Evolutionary conservation across 176 grass and related monocot genomes (phyloP), one percentile per base, ranked within the genome.

Genomic region (Zizania latifolia): DNA sequence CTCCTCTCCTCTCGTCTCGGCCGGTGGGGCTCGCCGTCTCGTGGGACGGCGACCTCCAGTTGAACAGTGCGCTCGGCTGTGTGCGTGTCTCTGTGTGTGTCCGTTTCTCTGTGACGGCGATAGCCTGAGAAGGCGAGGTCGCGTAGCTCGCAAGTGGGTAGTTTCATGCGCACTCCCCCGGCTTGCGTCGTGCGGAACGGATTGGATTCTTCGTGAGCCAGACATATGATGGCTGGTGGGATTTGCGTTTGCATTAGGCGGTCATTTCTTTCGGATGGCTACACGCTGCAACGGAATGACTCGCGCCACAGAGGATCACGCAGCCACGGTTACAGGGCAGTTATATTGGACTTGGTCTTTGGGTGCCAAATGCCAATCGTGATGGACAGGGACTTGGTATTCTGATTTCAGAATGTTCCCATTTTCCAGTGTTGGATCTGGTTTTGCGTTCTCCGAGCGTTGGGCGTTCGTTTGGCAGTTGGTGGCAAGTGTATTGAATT

Each of bases 311-410:
- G n/a, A n/a, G n/a, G n/a, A n/a, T n/a, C n/a, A n/a, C n/a, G n/a
- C n/a, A n/a, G n/a, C n/a, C n/a, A n/a, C n/a, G n/a, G n/a, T n/a
- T n/a, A n/a, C n/a, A n/a, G n/a, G n/a, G 85, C 79, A 83, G 80
- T 83, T 87, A 78, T 78, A 16, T 61, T 78, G 80, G 85, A 87
- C 85, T 43, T 27, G 68, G 85, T 82, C 78, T 55, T 17, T 2
- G 36, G 17, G 29, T 26, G 34, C 24, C n/a, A n/a, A n/a, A n/a
- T n/a, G n/a, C n/a, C 40, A 41, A 74, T 26, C 17, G 71, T 23
- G 72, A 45, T 16, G 35, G 61, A 86, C 34, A 57, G 58, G 17
- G 72, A 77, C 57, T 17, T 48, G 62, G 32, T 68, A 74, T 41
- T 79, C 65, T 45, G 72, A 57, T 58, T 65, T 10, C 27, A n/a